Evolutionary conservation across 1,139 yeast genomes (phyloP).

Genomic region (Yamadazyma triangularis): DNA sequence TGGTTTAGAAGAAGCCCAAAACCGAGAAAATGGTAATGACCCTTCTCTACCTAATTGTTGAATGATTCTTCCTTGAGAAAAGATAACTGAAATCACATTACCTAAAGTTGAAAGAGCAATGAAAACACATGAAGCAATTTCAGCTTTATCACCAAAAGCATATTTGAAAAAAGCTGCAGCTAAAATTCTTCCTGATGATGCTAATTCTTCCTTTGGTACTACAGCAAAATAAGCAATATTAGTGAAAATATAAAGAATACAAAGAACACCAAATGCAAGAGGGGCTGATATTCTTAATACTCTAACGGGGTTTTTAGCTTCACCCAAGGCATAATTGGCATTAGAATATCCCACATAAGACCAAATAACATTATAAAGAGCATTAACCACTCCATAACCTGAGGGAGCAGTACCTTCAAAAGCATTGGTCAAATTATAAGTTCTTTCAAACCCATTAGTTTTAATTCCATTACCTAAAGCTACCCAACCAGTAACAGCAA

Average conservation of each 20-base stretch:
- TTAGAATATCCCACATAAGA: slow-evolving; percentile 72
- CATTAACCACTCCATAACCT: slow-evolving; percentile 74
- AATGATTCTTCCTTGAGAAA: slow-evolving; percentile 47
- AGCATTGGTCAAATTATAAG: slow-evolving; percentile 59
- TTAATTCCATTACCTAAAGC: slow-evolving; percentile 71
- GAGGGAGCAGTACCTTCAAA: slow-evolving; percentile 58
- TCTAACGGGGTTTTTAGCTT: slow-evolving; percentile 53
- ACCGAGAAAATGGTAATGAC: slow-evolving; percentile 40
- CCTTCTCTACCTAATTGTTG: slow-evolving; percentile 50
- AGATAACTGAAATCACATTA: slow-evolving; percentile 45
- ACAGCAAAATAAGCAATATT: slow-evolving; percentile 56
- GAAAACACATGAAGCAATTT: slow-evolving; percentile 45
- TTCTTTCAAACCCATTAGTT: slow-evolving; percentile 42
- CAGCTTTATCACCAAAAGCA: slow-evolving; percentile 44
- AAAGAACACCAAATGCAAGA: slow-evolving; percentile 52
- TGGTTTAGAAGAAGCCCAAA: slow-evolving; percentile 42
- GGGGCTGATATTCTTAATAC: slow-evolving; percentile 45
- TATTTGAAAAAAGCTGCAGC: slow-evolving; percentile 44
- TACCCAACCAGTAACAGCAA: slow-evolving; percentile 76
- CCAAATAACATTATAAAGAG: slow-evolving; percentile 78
- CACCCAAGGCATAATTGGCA: slow-evolving; percentile 80
- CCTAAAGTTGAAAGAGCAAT: slow-evolving; percentile 50
- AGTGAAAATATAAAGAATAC: slow-evolving; percentile 65
- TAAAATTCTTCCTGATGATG: slow-evolving; percentile 39
- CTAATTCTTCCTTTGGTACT: slow-evolving; percentile 44